Conservation (phyloP, 2,329 filamentous ascomycete species). For the Rhinocladiella similis region DNA sequence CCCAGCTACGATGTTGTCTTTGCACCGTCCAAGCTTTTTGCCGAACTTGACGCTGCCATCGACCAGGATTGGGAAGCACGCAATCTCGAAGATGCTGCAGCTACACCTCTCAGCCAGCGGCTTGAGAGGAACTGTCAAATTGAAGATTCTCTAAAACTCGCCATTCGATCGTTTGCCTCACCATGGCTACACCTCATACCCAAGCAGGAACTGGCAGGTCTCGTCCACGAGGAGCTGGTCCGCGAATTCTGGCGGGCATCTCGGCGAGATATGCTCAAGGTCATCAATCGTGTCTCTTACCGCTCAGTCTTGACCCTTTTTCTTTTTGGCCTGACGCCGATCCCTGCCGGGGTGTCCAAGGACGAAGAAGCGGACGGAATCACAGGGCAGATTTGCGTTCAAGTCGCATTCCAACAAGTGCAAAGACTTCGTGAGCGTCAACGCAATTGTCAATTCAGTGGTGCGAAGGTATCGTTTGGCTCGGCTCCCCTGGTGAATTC, state of each 20-base stretch:
- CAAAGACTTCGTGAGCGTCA: conserved; percentile 42
- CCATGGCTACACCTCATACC: conserved; percentile 33
- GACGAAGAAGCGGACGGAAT: conserved; percentile 45
- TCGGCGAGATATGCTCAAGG: conserved; percentile 41
- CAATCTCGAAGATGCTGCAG: neutral
- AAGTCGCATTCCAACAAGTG: conserved; percentile 44
- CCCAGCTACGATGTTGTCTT: conserved; percentile 20
- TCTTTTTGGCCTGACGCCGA: conserved; percentile 43
- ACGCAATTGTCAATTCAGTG: conserved; percentile 43
- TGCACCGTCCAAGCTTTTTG: conserved; percentile 34
- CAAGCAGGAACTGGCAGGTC: neutral
- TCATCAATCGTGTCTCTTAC: conserved; percentile 45
- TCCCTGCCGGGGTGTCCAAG: conserved; percentile 42
- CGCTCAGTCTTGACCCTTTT: conserved; percentile 43
- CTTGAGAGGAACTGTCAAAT: conserved; percentile 26
- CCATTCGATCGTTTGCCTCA: conserved; percentile 33
- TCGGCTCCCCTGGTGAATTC: conserved; percentile 26
- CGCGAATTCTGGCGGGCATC: conserved; percentile 38
- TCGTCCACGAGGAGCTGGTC: conserved; percentile 25
- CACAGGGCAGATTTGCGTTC: conserved; percentile 42
- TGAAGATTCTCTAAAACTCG: conserved; percentile 30
- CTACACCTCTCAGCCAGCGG: conserved; percentile 4
- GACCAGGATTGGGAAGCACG: conserved; percentile 11
- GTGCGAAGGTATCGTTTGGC: conserved; percentile 39
- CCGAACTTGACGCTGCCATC: conserved; percentile 30